Base-by-base conservation (phyloP, 2,329 filamentous ascomycete species). In the Neopestalotiopsis sp. region DNA sequence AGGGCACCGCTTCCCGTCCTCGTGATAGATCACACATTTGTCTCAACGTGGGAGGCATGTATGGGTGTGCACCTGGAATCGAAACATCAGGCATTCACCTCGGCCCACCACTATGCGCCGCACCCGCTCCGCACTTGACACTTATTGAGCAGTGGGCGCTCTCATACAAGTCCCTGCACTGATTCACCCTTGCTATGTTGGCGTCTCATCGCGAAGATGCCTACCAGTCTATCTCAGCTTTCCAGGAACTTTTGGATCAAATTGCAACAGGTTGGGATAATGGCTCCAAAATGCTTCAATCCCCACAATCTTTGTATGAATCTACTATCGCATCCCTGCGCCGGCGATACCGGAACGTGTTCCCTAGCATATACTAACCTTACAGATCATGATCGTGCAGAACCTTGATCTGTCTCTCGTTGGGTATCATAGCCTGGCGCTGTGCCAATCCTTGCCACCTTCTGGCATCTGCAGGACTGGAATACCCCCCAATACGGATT, bases 321-420 rank as follows among this genome's bases (percentile, higher is more conserved):
- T 53, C 45, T 53, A 53, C 45, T 63, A 38, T 63, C 42, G 53
- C n/a, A 67, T 45, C 65, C 65, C 40, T 42, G 65, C 40, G 34
- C 53, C 56, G 65, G 65, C 65, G 32, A 45, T 66, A 66, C 65
- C 65, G 65, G 65, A 67, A 24, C n/a, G 24, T 20, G 34, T 42
- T 61, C 56, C 56, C 65, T 56, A 67, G 34, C 12, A n/a, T 42
- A 67, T 67, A 58, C 56, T 45, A 61, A 61, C 32, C 56, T 30
- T 30, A 67, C 32, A 67, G n/a, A 45, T 17, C 13, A 45, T 53
- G 56, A 59, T n/a, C 20, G 17, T 61, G 65, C 65, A 67, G 65
- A 40, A 53, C 20, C 64, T 28, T 20, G 42, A 57, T 34, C 14
- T 56, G 56, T 32, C 34, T 32, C 34, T 42, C 65, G 65, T 45